Conservation (phyloP, 2,329 filamentous ascomycete species). For the Trichoderma sp. region DNA sequence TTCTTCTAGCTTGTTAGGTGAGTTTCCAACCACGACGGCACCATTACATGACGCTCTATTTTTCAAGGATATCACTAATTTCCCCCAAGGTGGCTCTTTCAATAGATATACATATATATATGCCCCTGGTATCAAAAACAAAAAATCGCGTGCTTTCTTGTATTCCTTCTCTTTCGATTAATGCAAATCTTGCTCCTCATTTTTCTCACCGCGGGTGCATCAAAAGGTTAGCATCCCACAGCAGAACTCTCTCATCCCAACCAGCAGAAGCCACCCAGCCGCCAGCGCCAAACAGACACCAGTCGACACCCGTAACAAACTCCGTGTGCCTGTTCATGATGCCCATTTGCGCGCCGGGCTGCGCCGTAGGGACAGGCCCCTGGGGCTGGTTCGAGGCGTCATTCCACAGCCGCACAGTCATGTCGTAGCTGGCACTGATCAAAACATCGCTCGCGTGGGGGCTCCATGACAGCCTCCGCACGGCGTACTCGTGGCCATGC, state of each 20-base stretch:
- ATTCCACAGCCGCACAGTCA: slow-evolving; percentile 93
- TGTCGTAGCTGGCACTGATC: slow-evolving; percentile 91
- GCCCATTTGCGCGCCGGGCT: slow-evolving; percentile 69
- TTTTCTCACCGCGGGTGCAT: slow-evolving; percentile 30
- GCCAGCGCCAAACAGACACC: slow-evolving; percentile 93
- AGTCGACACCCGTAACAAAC: slow-evolving; percentile 94
- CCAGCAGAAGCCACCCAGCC: slow-evolving; percentile 94
- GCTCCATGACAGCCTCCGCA: slow-evolving; percentile 83
- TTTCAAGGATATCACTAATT: not conserved
- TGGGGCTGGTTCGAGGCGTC: slow-evolving; percentile 57
- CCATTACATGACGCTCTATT: not conserved
- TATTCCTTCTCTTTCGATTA: not conserved
- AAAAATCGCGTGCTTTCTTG: not conserved
- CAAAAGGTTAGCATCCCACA: slow-evolving; percentile 79
- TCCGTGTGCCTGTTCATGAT: slow-evolving; percentile 92
- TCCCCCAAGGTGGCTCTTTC: not conserved
- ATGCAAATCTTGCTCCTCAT: not conserved
- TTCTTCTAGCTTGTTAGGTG: not conserved
- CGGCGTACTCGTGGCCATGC: slow-evolving; percentile 85
- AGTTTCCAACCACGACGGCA: not conserved
- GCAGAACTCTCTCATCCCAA: slow-evolving; percentile 87
- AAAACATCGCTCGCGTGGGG: slow-evolving; percentile 88
- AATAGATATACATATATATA: not conserved
- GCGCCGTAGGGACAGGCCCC: slow-evolving; percentile 36
- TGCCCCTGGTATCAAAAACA: not conserved